Conservation (phyloP, 106 monocot species). For the Phalaenopsis aphrodite region DNA sequence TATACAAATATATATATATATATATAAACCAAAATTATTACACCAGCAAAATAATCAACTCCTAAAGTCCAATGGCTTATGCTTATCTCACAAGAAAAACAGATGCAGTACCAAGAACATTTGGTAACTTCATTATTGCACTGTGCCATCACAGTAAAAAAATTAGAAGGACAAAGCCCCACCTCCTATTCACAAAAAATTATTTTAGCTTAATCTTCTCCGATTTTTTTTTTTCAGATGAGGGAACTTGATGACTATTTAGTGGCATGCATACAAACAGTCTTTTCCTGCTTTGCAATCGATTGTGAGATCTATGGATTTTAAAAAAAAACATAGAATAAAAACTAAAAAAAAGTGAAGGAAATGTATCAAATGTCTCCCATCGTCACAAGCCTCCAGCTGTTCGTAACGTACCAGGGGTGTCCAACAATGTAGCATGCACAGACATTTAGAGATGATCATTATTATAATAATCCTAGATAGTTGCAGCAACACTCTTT, state of each 20-base stretch:
- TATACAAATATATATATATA: too few species aligned
- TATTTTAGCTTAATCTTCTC: background rate
- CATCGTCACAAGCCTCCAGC: background rate
- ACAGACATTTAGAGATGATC: background rate
- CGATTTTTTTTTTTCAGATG: background rate
- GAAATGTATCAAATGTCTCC: background rate
- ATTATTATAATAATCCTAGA: background rate
- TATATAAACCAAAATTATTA: too few species aligned
- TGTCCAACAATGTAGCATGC: background rate
- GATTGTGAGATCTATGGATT: background rate
- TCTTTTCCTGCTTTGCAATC: background rate
- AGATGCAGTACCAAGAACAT: background rate
- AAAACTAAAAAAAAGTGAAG: background rate
- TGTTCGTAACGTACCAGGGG: background rate
- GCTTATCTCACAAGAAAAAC: background rate
- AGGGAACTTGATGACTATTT: background rate
- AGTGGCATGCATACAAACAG: background rate
- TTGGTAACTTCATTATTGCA: background rate
- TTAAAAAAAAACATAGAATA: background rate
- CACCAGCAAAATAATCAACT: background rate
- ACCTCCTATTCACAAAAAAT: background rate
- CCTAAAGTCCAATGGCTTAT: background rate
- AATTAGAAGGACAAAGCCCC: background rate
- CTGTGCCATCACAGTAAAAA: background rate
- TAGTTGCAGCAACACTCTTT: background rate